phyloP scores from a whole-genome alignment of 2,329 filamentous ascomycete species.

The Exophiala spinifera region DNA sequence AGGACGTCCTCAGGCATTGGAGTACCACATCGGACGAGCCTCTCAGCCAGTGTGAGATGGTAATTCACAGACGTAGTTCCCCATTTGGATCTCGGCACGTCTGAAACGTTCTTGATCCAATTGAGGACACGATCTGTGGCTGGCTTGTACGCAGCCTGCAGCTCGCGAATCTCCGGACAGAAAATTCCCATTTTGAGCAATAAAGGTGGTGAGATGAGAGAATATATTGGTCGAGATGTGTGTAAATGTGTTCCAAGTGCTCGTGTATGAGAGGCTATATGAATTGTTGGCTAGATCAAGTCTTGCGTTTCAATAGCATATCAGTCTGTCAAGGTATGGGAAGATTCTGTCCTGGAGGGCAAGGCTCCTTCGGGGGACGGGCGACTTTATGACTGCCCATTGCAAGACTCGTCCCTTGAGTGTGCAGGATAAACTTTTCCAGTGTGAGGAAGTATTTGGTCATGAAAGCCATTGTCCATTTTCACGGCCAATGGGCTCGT shows the following conservation, averaged over 20 bases:
- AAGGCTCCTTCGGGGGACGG: neutral
- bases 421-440: too few relatives aligned
- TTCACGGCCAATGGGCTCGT: too few relatives aligned
- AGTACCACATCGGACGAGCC: slow-evolving; percentile 1
- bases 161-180: slow-evolving; percentile 41
- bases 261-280: neutral
- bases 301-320: neutral
- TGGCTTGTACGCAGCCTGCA: slow-evolving; percentile 41
- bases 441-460: too few relatives aligned
- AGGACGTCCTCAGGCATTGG: slow-evolving; percentile 15
- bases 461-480: too few relatives aligned
- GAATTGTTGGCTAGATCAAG: neutral
- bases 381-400: neutral
- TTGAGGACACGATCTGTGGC: slow-evolving; percentile 26
- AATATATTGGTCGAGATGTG: neutral
- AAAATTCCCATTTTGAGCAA: slow-evolving; percentile 31
- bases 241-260: neutral
- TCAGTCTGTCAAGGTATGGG: neutral
- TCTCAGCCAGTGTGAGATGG: slow-evolving; percentile 7
- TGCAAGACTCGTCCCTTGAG: too few relatives aligned
- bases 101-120: slow-evolving; percentile 6
- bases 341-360: neutral
- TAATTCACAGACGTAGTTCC: slow-evolving; percentile 5
- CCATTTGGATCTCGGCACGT: neutral
- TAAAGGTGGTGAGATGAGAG: neutral